A percentile compares a stretch with the other conserved stretches of the same genome.
Conservation (phyloP, 352 stramenopile species). For the Nothophytophthora sp. region DNA sequence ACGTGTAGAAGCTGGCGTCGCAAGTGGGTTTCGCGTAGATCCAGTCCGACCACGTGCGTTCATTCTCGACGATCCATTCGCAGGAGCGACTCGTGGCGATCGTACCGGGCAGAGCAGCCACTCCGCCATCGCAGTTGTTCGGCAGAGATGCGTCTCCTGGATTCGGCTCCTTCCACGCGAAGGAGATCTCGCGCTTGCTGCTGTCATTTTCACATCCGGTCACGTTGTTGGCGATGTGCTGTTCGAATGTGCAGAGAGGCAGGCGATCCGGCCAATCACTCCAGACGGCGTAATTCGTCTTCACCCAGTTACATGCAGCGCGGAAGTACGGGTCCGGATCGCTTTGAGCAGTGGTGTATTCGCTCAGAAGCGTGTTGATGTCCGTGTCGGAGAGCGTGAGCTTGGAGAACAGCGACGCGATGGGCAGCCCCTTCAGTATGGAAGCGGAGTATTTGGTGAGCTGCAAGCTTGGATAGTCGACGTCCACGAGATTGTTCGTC, state of each 20-base stretch:
- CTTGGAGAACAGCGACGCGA: conserved; percentile 28
- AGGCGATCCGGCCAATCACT: conserved; percentile 27
- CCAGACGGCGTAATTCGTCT: conserved; percentile 33
- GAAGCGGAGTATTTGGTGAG: conserved; percentile 39
- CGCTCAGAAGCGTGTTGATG: conserved; percentile 35
- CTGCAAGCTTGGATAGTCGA: conserved; percentile 39
- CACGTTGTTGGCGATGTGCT: conserved; percentile 18
- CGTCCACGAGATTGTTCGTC: conserved; percentile 44
- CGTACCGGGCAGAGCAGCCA: conserved; percentile 11
- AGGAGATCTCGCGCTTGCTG: conserved; percentile 13
- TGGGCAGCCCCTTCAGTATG: conserved; percentile 18
- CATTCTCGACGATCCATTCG: conserved; percentile 28
- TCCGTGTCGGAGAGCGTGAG: conserved; percentile 32
- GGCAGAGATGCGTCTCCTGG: conserved; percentile 21
- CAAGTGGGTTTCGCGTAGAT: conserved; percentile 19
- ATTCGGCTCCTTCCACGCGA: conserved; percentile 27
- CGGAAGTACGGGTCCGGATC: conserved; percentile 38
- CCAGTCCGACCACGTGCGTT: conserved; percentile 25
- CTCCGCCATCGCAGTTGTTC: conserved; percentile 32
- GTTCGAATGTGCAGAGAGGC: conserved; percentile 28
- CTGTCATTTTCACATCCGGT: conserved; percentile 23
- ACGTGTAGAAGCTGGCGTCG: conserved; percentile 34
- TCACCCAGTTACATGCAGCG: conserved; percentile 35
- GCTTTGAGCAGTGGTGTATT: conserved; percentile 16
- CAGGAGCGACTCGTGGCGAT: conserved; percentile 33